These are phyloP conservation scores for Breynia disticha DNA, from an alignment of 441 rosid genomes.

Conservation along the genomic window DNA sequence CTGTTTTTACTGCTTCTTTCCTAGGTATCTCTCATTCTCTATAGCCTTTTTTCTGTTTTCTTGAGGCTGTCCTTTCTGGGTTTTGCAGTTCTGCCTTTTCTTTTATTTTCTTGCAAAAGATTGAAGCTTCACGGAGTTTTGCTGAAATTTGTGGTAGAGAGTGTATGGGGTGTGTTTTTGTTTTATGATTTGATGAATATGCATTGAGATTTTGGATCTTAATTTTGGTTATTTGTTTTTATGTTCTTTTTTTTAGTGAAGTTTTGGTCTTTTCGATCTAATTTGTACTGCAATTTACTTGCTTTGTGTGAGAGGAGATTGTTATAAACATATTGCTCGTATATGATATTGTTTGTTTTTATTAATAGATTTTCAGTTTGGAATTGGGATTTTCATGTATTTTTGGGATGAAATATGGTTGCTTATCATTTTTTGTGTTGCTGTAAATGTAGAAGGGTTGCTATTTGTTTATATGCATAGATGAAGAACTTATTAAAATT, in stretches of 20 bases:
- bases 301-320: slow-evolving; percentile 5
- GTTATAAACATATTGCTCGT: neutral
- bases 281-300: slow-evolving; percentile 8
- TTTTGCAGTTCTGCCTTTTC: neutral
- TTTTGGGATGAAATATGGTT: too few relatives aligned
- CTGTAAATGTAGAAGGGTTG: too few relatives aligned
- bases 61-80: neutral
- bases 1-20: slow-evolving; percentile 8
- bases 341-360: neutral
- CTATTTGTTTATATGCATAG: too few relatives aligned
- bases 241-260: neutral
- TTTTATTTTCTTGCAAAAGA: too few relatives aligned
- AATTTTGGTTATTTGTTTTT: slow-evolving; percentile 8
- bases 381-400: too few relatives aligned
- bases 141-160: too few relatives aligned
- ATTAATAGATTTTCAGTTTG: too few relatives aligned
- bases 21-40: slow-evolving; percentile 19
- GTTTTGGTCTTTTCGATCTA: slow-evolving; percentile 28
- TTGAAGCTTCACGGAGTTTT: neutral
- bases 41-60: neutral
- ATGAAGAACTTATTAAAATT: too few relatives aligned
- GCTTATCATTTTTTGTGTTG: too few relatives aligned
- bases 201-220: slow-evolving; percentile 29
- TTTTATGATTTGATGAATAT: slow-evolving; percentile 5
- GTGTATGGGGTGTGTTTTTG: neutral